These are phyloP conservation scores for Hypomyces perniciosus DNA, from an alignment of 2,329 filamentous ascomycete species.

Conservation along the genomic window DNA sequence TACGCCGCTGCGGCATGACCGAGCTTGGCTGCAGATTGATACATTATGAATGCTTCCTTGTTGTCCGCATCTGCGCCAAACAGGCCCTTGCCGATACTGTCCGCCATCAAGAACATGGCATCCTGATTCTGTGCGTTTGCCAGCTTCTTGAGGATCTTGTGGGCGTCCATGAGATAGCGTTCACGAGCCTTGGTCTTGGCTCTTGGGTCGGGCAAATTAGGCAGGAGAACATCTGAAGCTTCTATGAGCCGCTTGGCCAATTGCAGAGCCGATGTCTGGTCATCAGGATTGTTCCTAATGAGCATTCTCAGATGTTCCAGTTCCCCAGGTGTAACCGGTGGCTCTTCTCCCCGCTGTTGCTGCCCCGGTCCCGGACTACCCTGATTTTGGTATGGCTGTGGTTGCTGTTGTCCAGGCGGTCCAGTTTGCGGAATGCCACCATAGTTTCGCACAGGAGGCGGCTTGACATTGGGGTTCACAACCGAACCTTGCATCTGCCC, in stretches of 20 bases:
- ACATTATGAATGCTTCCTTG: constrained; percentile 89
- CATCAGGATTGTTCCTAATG: constrained; percentile 65
- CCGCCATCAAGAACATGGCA: constrained; percentile 90
- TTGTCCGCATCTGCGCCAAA: constrained; percentile 75
- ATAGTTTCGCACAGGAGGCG: constrained; percentile 54
- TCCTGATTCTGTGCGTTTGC: constrained; percentile 66
- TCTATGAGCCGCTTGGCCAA: constrained; percentile 82
- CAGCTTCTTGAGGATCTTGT: constrained; percentile 89
- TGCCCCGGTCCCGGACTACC: constrained; percentile 13
- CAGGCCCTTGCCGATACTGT: constrained; percentile 76
- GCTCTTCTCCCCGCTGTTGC: constrained; percentile 20
- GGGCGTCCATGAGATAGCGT: constrained; percentile 75
- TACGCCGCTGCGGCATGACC: constrained; percentile 86
- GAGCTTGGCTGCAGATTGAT: constrained; percentile 87
- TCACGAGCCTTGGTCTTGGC: constrained; percentile 71
- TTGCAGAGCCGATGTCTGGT: constrained; percentile 63
- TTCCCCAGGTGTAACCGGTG: constrained; percentile 67
- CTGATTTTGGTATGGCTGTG: constrained; percentile 1
- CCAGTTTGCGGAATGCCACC: constrained; percentile 39
- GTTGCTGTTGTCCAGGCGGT: constrained; percentile 16
- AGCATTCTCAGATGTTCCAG: constrained; percentile 66
- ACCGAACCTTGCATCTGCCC: constrained; percentile 56
- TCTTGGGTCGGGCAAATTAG: constrained; percentile 59
- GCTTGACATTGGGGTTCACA: constrained; percentile 50
- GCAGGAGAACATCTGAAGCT: constrained; percentile 69